These are phyloP conservation scores for Botrytis pseudocinerea DNA, from an alignment of 2,329 filamentous ascomycete genomes.

Conservation along the genomic window DNA sequence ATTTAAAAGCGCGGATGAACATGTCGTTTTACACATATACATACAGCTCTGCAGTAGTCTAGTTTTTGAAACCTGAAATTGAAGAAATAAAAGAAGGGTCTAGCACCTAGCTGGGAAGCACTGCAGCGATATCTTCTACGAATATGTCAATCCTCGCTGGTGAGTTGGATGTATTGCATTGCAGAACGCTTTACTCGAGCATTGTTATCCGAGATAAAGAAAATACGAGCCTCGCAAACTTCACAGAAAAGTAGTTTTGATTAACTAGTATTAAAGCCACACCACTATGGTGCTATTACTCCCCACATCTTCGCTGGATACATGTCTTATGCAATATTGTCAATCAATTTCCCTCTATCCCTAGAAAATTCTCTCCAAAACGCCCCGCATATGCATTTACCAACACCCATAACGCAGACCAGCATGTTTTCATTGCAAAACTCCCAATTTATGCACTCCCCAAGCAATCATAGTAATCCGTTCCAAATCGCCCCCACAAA, in stretches of 20 bases:
- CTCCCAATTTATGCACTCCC: no score
- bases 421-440: not conserved
- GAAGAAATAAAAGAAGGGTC: not conserved
- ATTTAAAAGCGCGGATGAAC: not conserved
- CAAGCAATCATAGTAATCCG: not conserved
- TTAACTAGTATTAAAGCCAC: not conserved
- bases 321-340: not conserved
- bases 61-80: not conserved
- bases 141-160: not conserved
- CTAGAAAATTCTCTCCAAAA: not conserved
- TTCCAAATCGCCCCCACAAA: constrained; percentile 21
- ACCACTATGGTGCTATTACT: not conserved
- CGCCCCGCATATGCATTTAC: not conserved
- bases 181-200: not conserved
- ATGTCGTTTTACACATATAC: not conserved
- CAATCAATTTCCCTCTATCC: not conserved
- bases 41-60: not conserved
- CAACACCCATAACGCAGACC: not conserved
- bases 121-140: not conserved
- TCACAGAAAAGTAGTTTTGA: not conserved
- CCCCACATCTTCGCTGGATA: not conserved
- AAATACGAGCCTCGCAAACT: not conserved
- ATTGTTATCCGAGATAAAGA: not conserved
- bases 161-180: not conserved
- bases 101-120: not conserved